These are phyloP conservation scores for Grigorovia yakushimaensis DNA, from an alignment of 805 yeast genomes.

Conservation along the genomic window DNA sequence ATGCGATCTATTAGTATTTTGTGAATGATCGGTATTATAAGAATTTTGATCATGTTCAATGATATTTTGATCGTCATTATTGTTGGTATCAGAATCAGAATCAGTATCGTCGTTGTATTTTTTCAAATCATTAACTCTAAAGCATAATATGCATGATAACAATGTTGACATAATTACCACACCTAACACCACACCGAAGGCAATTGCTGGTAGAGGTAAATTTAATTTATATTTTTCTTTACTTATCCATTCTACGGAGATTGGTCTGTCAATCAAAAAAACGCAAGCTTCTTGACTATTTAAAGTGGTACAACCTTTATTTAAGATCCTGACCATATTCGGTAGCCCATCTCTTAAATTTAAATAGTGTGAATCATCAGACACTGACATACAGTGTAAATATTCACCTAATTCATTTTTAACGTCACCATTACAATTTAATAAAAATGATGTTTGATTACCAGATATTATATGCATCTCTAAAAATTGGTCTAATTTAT, in stretches of 20 bases:
- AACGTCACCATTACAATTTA: slow-evolving; percentile 39
- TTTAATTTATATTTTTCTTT: slow-evolving; percentile 44
- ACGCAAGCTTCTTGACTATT: slow-evolving; percentile 37
- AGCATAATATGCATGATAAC: slow-evolving; percentile 9
- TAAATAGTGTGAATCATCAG: slow-evolving; percentile 31
- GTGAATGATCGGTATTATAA: background rate
- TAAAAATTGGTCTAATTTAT: slow-evolving; percentile 44
- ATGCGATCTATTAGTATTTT: background rate
- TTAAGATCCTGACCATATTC: slow-evolving; percentile 48
- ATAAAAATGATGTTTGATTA: slow-evolving; percentile 37
- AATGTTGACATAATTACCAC: slow-evolving; percentile 28
- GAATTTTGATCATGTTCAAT: background rate
- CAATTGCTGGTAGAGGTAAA: slow-evolving; percentile 58
- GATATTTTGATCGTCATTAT: background rate
- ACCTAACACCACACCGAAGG: slow-evolving; percentile 58
- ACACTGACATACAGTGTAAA: slow-evolving; percentile 35
- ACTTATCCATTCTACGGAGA: slow-evolving; percentile 55
- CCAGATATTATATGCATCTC: slow-evolving; percentile 62
- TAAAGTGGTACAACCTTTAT: slow-evolving; percentile 49
- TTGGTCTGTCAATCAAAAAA: slow-evolving; percentile 56
- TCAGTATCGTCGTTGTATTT: background rate
- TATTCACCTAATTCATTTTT: slow-evolving; percentile 36
- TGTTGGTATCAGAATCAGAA: background rate
- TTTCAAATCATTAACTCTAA: slow-evolving; percentile 2
- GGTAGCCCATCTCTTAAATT: slow-evolving; percentile 40